Percentiles rank a stretch among this genome's conserved stretches.
phyloP scores from a whole-genome alignment of 306 rosid genomes.

The Macrotyloma uniflorum region DNA sequence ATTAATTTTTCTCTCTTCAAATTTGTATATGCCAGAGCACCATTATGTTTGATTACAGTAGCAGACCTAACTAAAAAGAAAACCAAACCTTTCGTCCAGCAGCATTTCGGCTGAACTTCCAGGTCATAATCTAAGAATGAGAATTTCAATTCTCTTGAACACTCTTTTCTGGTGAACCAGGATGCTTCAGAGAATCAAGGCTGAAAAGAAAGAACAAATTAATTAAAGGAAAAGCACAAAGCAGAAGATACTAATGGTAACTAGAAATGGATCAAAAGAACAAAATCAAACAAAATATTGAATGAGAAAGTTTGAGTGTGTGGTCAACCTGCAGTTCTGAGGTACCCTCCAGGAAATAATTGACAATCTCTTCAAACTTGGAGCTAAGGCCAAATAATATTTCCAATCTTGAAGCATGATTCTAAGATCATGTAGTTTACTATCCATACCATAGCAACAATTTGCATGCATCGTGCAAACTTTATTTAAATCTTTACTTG shows the following conservation, averaged over 20 bases:
- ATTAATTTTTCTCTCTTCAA: conserved; percentile 33
- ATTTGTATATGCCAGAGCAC: conserved; percentile 10
- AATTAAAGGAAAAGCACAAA: not conserved
- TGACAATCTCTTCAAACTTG: conserved; percentile 58
- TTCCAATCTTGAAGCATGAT: conserved; percentile 91
- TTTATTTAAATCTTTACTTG: conserved; percentile 85
- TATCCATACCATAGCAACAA: conserved; percentile 81
- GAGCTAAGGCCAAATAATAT: conserved; percentile 68
- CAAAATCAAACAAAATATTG: conserved; percentile 13
- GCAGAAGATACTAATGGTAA: conserved; percentile 8
- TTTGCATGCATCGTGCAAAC: conserved; percentile 99
- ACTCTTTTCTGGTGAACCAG: conserved; percentile 40
- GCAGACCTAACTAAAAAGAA: conserved; percentile 2
- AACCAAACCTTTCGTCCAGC: not conserved
- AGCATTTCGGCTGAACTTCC: conserved; percentile 25
- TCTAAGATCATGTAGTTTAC: conserved; percentile 83
- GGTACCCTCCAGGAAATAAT: conserved; percentile 81
- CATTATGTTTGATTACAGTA: conserved; percentile 1
- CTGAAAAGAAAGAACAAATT: conserved; percentile 47
- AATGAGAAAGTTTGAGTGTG: conserved; percentile 9
- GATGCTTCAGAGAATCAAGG: conserved; percentile 51
- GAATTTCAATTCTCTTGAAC: conserved; percentile 40
- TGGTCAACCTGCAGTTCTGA: conserved; percentile 73
- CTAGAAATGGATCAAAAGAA: not conserved
- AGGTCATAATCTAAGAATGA: not conserved